Base-by-base conservation (phyloP, 1,284 basidiomycete genomes). In the Irpex sp. region DNA sequence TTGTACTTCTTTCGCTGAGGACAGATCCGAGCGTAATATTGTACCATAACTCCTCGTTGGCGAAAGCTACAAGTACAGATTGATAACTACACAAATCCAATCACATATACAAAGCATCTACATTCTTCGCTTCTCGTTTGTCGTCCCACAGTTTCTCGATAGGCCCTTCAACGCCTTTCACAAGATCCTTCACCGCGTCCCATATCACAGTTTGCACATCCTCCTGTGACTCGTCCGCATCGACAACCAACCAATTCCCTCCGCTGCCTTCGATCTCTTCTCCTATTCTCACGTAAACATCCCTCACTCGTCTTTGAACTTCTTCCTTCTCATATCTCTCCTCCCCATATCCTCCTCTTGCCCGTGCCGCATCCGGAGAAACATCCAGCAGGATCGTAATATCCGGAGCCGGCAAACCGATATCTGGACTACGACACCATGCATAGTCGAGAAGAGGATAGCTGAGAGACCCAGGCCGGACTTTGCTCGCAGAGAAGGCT, bases 401-500 rank as follows among this genome's bases (percentile, higher is more conserved):
- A 74, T 99, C 97, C 0, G 97, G 97, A 0, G 90, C 83, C 1
- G 95, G 97, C 5, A 99, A 88, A 4, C 87, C 87, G 9, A 88
- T 78, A 71, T 99, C 97, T 0, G 96, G 95, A 1, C 86, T 78
- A 51, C 87, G 83, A 75, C 95, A 97, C 93, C 94, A 98, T 33
- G 85, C 81, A 70, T 84, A 86, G 2, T 76, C 71, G 58, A 79
- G 74, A 2, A 46, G 43, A 57, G 63, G 56, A 19, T 61, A 59
- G 60, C 58, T 13, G 19, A 58, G 19, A 11, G 57, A 64, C 47
- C 60, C 61, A 0, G 82, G 74, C 26, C 82, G 76, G 55, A 81
- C 85, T 75, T 98, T 98, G 57, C 95, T 88, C 4, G 89, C 86
- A 1, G 94, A 94, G 77, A 98, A 99, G 1, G 95, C 96, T 66